Evolutionary conservation across 2,329 filamentous ascomycete species (phyloP).

Genomic region (Colletotrichum costaricense): DNA sequence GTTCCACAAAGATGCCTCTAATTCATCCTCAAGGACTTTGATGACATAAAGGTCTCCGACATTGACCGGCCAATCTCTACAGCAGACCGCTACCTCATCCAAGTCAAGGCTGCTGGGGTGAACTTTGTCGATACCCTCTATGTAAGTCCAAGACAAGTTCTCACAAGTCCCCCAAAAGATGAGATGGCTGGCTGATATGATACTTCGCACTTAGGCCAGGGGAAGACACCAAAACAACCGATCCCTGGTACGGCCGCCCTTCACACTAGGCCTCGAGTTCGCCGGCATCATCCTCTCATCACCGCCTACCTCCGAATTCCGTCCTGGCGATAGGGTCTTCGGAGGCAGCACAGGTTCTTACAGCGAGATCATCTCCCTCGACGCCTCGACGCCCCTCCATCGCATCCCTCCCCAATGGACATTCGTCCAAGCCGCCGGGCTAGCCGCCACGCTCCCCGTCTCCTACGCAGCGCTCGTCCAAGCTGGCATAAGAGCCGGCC

Average conservation of each 20-base stretch:
- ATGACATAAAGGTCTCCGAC: conserved; percentile 41
- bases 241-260: conserved; percentile 65
- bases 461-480: conserved; percentile 62
- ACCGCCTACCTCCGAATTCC: conserved; percentile 48
- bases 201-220: conserved; percentile 49
- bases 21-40: conserved; percentile 30
- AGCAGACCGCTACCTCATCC: conserved; percentile 41
- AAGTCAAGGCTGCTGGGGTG: conserved; percentile 64
- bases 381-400: conserved; percentile 48
- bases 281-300: conserved; percentile 60
- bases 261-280: conserved; percentile 71
- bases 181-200: not conserved
- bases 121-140: conserved; percentile 73
- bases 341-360: conserved; percentile 64
- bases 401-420: conserved; percentile 57
- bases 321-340: conserved; percentile 64
- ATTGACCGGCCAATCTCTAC: conserved; percentile 37
- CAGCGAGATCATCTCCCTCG: conserved; percentile 60
- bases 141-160: conserved; percentile 39
- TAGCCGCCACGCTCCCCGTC: conserved; percentile 64
- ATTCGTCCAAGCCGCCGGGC: conserved; percentile 61
- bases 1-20: not conserved
- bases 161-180: no score
- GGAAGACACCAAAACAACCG: conserved; percentile 71
- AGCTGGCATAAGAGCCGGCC: conserved; percentile 53